These are phyloP conservation scores for Cercospora sesami DNA, from an alignment of 2,329 filamentous ascomycete genomes.

Conservation along the genomic window DNA sequence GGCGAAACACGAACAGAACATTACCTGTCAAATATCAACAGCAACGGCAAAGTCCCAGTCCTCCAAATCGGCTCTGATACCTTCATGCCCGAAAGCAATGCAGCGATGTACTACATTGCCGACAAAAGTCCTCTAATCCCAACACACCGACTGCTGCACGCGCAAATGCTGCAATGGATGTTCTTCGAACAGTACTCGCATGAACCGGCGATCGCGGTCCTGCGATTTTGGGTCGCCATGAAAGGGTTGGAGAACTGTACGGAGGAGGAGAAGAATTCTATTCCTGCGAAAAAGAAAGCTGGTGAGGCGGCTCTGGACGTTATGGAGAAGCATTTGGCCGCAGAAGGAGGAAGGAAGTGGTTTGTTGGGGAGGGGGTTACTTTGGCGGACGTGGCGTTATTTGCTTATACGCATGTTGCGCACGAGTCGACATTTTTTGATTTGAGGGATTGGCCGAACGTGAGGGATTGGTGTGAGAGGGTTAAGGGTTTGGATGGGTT, in stretches of 20 bases:
- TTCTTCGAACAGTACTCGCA: conserved; percentile 25
- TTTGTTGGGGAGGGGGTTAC: not conserved
- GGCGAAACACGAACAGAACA: conserved; percentile 19
- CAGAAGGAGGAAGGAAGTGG: not conserved
- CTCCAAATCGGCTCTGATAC: conserved; percentile 19
- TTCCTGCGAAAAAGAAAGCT: not conserved
- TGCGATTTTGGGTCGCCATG: conserved; percentile 11
- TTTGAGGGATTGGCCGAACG: not conserved
- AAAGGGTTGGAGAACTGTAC: not conserved
- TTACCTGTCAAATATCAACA: conserved; percentile 18
- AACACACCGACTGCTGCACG: conserved; percentile 14
- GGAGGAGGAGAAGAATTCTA: not conserved
- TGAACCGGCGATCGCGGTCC: conserved; percentile 14
- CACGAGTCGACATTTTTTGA: not conserved
- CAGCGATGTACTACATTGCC: conserved; percentile 24
- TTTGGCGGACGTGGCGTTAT: not conserved
- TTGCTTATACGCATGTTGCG: not conserved
- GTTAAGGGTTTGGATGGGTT: not conserved
- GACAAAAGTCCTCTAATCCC: conserved; percentile 17
- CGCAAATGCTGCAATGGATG: conserved; percentile 25
- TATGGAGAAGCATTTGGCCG: not conserved
- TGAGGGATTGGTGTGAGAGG: not conserved
- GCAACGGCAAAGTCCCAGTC: conserved; percentile 21
- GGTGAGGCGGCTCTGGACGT: not conserved
- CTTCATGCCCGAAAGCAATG: conserved; percentile 24